Evolutionary conservation across 2,329 filamentous ascomycete genomes (phyloP), one percentile per base, ranked within the genome.

Genomic region (Tolypocladium amazonense): DNA sequence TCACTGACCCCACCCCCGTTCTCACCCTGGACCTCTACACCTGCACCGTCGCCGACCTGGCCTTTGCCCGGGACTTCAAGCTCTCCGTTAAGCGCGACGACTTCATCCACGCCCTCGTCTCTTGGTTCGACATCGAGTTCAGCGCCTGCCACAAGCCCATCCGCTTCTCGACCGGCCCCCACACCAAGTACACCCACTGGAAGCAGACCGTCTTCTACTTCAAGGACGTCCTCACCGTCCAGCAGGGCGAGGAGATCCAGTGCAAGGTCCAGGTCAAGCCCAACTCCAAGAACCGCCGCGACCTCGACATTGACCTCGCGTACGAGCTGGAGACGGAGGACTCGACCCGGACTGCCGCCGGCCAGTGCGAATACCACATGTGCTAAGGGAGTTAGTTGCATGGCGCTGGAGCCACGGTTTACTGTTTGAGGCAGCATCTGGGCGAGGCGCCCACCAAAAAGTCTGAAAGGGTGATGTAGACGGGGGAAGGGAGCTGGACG

Each of bases 201-300:
- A 99, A 99, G 81, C 94, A 99, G 81, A 99, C 94, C 15, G 94
- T 99, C 63, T 97, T 99, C 79, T 99, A 99, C 79, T 82, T 99
- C 64, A 86, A 89, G 70, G 92, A 99, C 67, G 90, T 96, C 39
- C 79, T 99, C 65, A 97, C 92, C 23, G 92, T 96, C 43, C 88
- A 96, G 75, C 83, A 90, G 70, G 91, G 88, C 60, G 94, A 99
- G 80, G 81, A 84, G 69, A 81, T 99, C 62, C 77, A 79, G 62
- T 90, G 90, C 69, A 79, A 81, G 38, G 78, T 99, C 47, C 81
- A 85, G 64, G 95, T 93, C 78, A 88, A 87, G 76, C 94, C 94
- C 58, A 99, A 96, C 73, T 82, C 88, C 64, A 92, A 94, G 84
- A 97, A 99, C 81, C 87, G 88, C 74, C 88, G 94, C 65, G 94